A percentile compares a stretch with the other conserved stretches of the same genome.
phyloP scores from a whole-genome alignment of 1,284 basidiomycete genomes.

The Sanghuangporus sanghuang region DNA sequence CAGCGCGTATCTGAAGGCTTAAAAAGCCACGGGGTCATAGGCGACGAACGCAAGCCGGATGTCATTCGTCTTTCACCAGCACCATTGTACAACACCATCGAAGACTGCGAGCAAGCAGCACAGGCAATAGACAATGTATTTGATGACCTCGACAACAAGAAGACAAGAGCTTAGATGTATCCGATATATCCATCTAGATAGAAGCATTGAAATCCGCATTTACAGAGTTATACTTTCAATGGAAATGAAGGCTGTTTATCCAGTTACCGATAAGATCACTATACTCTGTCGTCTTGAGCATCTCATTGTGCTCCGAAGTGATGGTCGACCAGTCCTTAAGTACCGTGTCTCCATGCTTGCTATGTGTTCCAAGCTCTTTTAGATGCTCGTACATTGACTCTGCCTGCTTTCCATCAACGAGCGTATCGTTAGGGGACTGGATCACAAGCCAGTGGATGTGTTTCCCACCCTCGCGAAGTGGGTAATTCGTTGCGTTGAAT shows the following conservation, averaged over 20 bases:
- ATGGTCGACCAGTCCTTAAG: constrained; percentile 41
- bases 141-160: constrained; percentile 22
- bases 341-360: constrained; percentile 25
- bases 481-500: constrained; percentile 43
- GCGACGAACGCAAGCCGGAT: constrained; percentile 85
- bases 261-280: constrained; percentile 44
- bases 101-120: constrained; percentile 71
- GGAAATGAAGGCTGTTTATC: constrained; percentile 23
- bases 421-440: constrained; percentile 66
- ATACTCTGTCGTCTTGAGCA: constrained; percentile 43
- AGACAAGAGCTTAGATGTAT: background rate
- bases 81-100: constrained; percentile 79
- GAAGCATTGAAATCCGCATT: background rate
- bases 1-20: constrained; percentile 59
- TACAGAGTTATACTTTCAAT: background rate
- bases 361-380: constrained; percentile 20
- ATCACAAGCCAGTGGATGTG: constrained; percentile 61
- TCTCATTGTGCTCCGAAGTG: constrained; percentile 49
- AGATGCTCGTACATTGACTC: constrained; percentile 52
- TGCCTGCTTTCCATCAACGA: constrained; percentile 62
- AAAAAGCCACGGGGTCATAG: constrained; percentile 71
- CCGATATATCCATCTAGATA: background rate
- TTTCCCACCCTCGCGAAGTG: constrained; percentile 28
- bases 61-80: constrained; percentile 85
- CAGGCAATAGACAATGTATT: constrained; percentile 57